Evolutionary conservation across 176 grass and related monocot species (phyloP).

Genomic region (Zizania latifolia): DNA sequence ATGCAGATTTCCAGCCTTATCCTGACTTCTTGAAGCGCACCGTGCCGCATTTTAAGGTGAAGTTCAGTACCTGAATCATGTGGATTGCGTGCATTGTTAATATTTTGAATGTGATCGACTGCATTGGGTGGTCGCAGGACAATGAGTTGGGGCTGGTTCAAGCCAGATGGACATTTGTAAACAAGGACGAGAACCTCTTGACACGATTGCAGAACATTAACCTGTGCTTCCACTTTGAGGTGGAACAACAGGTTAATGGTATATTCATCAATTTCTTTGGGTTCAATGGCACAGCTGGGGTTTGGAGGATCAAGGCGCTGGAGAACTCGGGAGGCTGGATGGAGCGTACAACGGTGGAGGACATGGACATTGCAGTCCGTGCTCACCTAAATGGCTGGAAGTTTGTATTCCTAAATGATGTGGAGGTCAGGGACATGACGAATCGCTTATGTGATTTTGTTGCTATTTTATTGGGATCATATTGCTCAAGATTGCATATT

Average conservation of each 20-base stretch:
- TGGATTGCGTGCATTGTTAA: neutral
- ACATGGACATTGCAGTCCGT: no score
- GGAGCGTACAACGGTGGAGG: no score
- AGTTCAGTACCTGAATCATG: neutral
- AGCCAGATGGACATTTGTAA: conserved; percentile 85
- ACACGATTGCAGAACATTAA: conserved; percentile 88
- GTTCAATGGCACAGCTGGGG: conserved; percentile 92
- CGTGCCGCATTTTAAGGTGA: conserved; percentile 84
- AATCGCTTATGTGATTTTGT: neutral
- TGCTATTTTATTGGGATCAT: neutral
- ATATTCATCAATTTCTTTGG: conserved; percentile 85
- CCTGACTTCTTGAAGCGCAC: no score
- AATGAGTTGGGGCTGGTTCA: conserved; percentile 77
- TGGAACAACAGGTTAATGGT: conserved; percentile 91
- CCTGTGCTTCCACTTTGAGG: conserved; percentile 91
- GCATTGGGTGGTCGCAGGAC: conserved; percentile 36
- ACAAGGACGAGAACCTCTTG: conserved; percentile 86
- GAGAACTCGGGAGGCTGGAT: no score
- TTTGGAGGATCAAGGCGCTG: conserved; percentile 77
- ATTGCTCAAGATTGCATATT: neutral
- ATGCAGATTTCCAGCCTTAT: no score
- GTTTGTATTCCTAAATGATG: no score
- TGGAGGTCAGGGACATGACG: conserved; percentile 36
- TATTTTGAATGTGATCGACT: neutral
- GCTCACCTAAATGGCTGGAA: conserved; percentile 90